phyloP scores from a whole-genome alignment of 108 stramenopile genomes.

The Nannochloropsis gaditana region DNA sequence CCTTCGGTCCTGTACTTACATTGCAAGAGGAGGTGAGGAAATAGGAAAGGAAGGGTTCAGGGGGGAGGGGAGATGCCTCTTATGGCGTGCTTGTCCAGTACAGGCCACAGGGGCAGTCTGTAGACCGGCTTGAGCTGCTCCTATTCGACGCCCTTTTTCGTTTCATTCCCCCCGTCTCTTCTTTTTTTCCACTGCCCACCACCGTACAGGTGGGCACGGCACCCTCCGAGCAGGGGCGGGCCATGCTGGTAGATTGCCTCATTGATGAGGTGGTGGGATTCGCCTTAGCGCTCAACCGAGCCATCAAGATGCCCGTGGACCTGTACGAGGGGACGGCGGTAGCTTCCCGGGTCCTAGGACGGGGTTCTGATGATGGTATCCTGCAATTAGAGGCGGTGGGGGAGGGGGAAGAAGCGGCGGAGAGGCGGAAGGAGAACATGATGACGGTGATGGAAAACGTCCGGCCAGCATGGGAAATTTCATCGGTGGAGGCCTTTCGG shows the following conservation, averaged over 20 bases:
- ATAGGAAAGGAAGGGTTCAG: background rate
- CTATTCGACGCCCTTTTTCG: background rate
- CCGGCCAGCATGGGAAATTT: background rate
- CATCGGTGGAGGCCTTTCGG: background rate
- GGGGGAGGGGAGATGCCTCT: too few species aligned
- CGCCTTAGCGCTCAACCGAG: background rate
- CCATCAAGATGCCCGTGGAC: conserved; percentile 10
- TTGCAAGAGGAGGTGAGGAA: background rate
- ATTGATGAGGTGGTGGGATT: background rate
- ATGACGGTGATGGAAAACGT: conserved; percentile 3
- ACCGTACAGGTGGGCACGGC: too few species aligned
- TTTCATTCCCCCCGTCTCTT: background rate
- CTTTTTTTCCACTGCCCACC: too few species aligned
- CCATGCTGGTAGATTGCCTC: background rate
- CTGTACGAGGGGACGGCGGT: background rate
- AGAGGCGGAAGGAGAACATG: background rate
- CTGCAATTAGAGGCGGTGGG: background rate
- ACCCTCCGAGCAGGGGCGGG: background rate
- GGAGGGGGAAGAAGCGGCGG: background rate
- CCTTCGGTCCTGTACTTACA: background rate
- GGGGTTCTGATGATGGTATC: background rate
- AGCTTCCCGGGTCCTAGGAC: background rate
- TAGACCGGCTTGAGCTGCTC: background rate
- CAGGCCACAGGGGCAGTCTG: too few species aligned
- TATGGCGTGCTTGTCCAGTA: too few species aligned